Conservation (phyloP, 768 basidiomycete genomes). For the Zangia roseola region DNA sequence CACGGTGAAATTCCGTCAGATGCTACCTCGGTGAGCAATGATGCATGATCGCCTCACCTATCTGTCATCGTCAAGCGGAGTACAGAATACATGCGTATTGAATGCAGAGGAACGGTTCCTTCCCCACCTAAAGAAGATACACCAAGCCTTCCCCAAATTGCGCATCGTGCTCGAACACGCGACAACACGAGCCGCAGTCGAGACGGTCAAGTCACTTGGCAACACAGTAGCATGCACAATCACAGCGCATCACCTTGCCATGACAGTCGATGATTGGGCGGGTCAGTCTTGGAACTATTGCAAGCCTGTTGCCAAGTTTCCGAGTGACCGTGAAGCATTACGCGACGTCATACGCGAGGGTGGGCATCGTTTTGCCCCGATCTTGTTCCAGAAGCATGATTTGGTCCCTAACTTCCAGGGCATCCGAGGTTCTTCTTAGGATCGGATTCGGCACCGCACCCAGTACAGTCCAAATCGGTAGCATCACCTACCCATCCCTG, state of each 20-base stretch:
- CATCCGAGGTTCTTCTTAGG: constrained; percentile 97
- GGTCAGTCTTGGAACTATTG: constrained; percentile 95
- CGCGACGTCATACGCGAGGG: constrained; percentile 75
- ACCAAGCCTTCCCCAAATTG: constrained; percentile 79
- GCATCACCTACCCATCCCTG: constrained; percentile 72
- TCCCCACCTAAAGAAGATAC: constrained; percentile 80
- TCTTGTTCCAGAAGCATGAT: background rate
- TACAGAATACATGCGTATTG: constrained; percentile 83
- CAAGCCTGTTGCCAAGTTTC: constrained; percentile 97
- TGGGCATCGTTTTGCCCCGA: constrained; percentile 25
- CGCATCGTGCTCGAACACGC: constrained; percentile 98
- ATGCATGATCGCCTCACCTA: background rate
- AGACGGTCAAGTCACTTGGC: constrained; percentile 75
- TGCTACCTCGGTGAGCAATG: constrained; percentile 44
- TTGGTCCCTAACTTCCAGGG: constrained; percentile 41
- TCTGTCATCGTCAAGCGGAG: background rate
- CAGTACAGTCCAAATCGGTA: constrained; percentile 62
- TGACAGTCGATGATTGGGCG: constrained; percentile 96
- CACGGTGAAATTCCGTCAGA: constrained; percentile 98
- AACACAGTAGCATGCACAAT: constrained; percentile 92
- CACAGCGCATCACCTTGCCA: constrained; percentile 91
- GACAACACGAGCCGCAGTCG: constrained; percentile 88
- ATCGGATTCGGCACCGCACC: constrained; percentile 95
- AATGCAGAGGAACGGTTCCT: constrained; percentile 93
- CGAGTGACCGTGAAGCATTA: constrained; percentile 84